phyloP scores from a whole-genome alignment of 73 alveolate species.

The Paraurostyla sp. region DNA sequence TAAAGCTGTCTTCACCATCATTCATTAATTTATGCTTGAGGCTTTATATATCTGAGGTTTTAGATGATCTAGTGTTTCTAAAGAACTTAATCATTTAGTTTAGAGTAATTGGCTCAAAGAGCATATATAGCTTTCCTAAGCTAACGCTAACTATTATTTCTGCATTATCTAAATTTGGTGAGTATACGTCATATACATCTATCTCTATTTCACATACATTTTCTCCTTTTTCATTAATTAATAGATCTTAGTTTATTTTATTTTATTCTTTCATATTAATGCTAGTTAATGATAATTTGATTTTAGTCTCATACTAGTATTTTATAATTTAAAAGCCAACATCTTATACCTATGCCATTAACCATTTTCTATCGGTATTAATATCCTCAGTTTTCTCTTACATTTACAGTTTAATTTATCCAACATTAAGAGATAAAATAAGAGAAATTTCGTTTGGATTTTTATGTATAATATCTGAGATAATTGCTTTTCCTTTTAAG shows the following conservation, averaged over 20 bases:
- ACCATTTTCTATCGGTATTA: not conserved
- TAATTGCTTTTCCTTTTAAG: not conserved
- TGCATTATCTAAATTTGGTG: conserved; percentile 43
- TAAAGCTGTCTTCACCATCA: not conserved
- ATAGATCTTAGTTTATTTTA: not conserved
- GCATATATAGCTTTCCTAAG: conserved; percentile 50
- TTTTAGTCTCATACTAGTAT: conserved; percentile 11
- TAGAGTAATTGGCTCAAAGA: conserved; percentile 61
- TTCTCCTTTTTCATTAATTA: conserved; percentile 15
- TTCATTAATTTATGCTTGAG: conserved; percentile 7
- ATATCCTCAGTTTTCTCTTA: not conserved
- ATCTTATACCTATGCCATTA: not conserved
- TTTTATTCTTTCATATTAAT: not conserved
- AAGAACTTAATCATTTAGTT: conserved; percentile 49
- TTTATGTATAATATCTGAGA: conserved; percentile 46
- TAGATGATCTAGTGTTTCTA: conserved; percentile 29
- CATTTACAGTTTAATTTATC: not conserved
- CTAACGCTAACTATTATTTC: conserved; percentile 46
- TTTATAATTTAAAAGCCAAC: not conserved
- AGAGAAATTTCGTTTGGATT: conserved; percentile 22
- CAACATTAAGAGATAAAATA: not conserved
- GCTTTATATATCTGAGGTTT: conserved; percentile 26
- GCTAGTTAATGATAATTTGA: not conserved
- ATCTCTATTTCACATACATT: conserved; percentile 8
- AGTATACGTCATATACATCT: conserved; percentile 36